Evolutionary conservation across 2,329 filamentous ascomycete genomes (phyloP), one percentile per base, ranked within the genome.

Genomic region (Claviceps capensis): DNA sequence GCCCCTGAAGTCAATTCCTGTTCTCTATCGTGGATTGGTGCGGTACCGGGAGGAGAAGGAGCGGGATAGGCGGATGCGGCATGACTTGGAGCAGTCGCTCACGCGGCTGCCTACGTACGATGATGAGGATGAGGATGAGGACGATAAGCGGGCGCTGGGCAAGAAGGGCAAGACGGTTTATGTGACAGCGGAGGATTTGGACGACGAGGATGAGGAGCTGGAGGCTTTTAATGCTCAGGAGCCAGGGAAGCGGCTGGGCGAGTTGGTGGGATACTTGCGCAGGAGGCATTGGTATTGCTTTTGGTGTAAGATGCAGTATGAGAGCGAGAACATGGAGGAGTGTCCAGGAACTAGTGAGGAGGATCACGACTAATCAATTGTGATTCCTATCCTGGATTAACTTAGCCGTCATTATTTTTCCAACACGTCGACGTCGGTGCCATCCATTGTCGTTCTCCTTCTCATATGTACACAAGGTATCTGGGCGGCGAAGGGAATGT

Each of bases 261-360:
- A 73, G 58, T 66, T 94, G 14, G 76, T 95, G 9, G 65, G 70
- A 17, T 82, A 86, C 66, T 66, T 98, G 51, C 78, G 93, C 40
- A 72, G 81, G 48, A 77, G 78, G 62, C 80, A 88, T 62, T 69
- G 75, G 45, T 98, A 98, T 65, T 98, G 93, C 70, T 95, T 96
- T 65, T 98, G 90, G 86, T 98, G 93, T 69, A 97, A 96, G 66
- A 85, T 78, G 67, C 73, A 73, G 50, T 98, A 96, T 65, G 78
- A 82, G 0, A 82, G 88, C 61, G 72, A 71, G 38, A 68, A 72
- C 38, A 83, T 96, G 84, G 88, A 93, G 13, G 90, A 87, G 0
- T 98, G 93, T 72, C 91, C 93, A 0, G 93, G 93, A 1, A 52
- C 83, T 38, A 86, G 82, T 0, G 93, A 96, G 67, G 89, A 95